Base-by-base conservation (phyloP, 192 early-diverging fungal species). In the Mortierella claussenii region DNA sequence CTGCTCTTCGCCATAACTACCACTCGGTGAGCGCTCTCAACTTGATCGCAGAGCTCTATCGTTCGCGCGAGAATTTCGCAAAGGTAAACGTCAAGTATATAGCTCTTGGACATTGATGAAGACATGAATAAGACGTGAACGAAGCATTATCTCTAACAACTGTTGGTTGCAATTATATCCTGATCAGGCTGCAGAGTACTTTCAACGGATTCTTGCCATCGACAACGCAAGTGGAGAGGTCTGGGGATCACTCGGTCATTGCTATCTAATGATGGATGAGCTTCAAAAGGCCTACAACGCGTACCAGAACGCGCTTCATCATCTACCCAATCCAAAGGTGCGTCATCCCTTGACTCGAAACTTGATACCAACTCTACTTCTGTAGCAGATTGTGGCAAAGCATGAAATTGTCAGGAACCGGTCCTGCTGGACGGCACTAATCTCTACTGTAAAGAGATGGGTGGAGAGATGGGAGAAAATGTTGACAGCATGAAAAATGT, bases 251-350 rank as follows among this genome's bases (percentile, higher is more conserved):
- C 84, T 91, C 31, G 98, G 96, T 18, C 96, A 98, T 74, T 97
- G 96, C 76, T 96, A 94, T 73, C 82, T 99, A 42, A 96, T 97
- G 95, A 87, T 93, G 84, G 97, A 97, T 81, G 90, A 98, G 54
- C 82, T 98, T 54, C 94, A 95, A 51, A 89, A 94, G 76, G 98
- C 98, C 11, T 98, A 97, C 69, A 85, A 90, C 49, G 93, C 96
- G 3, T 99, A 99, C 65, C 97, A 98, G 83, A 92, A 97, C 78
- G 98, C 98, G 17, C 84, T 99, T 27, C 91, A 96, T 78, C 91
- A 94, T 70, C 81, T 97, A 18, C 90, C 92, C 0, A 93, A 97
- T 74, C 91, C 94, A 44, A 96, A 94, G 83, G 93, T 94, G 55
- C 60, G 55, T 74, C 8, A 17, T 9, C 5, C 9, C 30, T 30